Evolutionary conservation across 192 early-diverging fungal genomes (phyloP), one percentile per base, ranked within the genome.

Genomic region (Coemansia sp.): DNA sequence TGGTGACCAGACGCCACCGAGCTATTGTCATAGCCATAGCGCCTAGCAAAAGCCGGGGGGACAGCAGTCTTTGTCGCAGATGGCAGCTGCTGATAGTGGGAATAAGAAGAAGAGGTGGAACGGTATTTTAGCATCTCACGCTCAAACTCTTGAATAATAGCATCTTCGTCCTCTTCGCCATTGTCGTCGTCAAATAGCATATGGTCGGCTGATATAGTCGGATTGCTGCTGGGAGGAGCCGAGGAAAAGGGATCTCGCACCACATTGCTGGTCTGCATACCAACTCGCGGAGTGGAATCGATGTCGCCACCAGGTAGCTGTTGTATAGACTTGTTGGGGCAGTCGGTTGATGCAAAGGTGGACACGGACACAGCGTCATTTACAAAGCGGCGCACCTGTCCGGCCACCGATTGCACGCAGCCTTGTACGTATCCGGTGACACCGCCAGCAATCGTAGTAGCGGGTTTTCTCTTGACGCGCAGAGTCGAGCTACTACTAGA

Each of bases 61-160:
- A 25, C 41, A 25, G 41, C 41, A 43, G 26, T 21, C 22, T 25
- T 14, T 26, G 41, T 5, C 9, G 6, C n/a, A 25, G 41, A 3
- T 46, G 27, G 40, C 17, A 18, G 19, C 33, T 45, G 32, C 31
- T 32, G 48, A 39, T 29, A 40, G 21, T 37, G 29, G 13, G 32
- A 26, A 19, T n/a, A 27, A 32, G 31, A 13, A 9, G 34, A 4
- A 17, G 22, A n/a, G 19, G 21, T 18, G 13, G 49, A 29, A 10
- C 23, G 47, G 63, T 58, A 70, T 40, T 66, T 70, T 43, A 56
- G 63, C 74, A 77, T 77, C 42, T 77, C 74, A 42, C 74, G 74
- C 67, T 77, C 74, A 59, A 77, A 77, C 56, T 70, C 58, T 47
- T 77, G 74, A 32, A 77, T 77, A 18, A 77, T 77, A 8, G 67